Evolutionary conservation across 1,284 basidiomycete genomes (phyloP).

Genomic region (Trametes sp.): DNA sequence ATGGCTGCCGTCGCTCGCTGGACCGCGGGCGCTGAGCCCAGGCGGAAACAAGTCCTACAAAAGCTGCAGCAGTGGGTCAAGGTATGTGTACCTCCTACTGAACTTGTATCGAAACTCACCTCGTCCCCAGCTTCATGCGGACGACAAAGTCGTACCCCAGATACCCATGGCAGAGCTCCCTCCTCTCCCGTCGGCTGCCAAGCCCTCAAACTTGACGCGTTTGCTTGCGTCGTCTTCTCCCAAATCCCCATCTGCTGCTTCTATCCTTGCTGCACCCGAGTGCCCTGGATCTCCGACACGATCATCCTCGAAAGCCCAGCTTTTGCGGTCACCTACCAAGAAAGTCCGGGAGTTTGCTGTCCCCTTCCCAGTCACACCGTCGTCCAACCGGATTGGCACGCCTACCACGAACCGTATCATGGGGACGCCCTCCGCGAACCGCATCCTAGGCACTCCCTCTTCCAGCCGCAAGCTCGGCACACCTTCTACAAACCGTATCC

Average conservation of each 20-base stretch:
- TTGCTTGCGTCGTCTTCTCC: constrained; percentile 76
- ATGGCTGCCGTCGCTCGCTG: constrained; percentile 87
- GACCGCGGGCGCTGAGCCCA: constrained; percentile 71
- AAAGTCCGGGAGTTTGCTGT: constrained; percentile 52
- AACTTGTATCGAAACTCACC: constrained; percentile 22
- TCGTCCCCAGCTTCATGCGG: constrained; percentile 56
- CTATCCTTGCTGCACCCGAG: constrained; percentile 48
- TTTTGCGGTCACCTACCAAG: constrained; percentile 55
- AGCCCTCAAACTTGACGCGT: constrained; percentile 72
- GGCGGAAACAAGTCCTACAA: constrained; percentile 60
- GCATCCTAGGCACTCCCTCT: constrained; percentile 35
- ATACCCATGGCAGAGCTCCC: constrained; percentile 75
- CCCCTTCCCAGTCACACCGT: constrained; percentile 58
- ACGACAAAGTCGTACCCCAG: constrained; percentile 53
- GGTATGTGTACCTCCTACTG: constrained; percentile 47
- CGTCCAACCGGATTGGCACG: constrained; percentile 45
- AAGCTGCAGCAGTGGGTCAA: constrained; percentile 73
- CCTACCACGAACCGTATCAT: constrained; percentile 49
- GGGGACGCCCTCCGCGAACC: constrained; percentile 35
- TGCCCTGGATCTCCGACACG: constrained; percentile 52
- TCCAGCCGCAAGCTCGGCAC: constrained; percentile 19
- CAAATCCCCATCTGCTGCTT: constrained; percentile 54
- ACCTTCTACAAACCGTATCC: constrained; percentile 49
- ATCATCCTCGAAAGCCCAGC: constrained; percentile 41
- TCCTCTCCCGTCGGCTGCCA: constrained; percentile 54